phyloP scores from a whole-genome alignment of 345 rosid species.

The Eucalyptus shirleyi region DNA sequence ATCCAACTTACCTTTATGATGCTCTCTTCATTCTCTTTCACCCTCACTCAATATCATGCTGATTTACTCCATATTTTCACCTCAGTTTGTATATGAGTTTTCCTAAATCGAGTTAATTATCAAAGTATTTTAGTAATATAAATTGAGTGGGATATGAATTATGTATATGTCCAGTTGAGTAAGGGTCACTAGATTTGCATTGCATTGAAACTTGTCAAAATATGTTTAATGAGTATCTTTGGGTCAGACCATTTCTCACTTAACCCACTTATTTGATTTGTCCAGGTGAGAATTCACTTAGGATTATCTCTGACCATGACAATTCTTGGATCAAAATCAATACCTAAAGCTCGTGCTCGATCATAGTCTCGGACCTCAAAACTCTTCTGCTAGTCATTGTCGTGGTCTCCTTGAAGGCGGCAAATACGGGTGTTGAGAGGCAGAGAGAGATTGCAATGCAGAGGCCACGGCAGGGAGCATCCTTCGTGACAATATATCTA shows the following conservation, averaged over 20 bases:
- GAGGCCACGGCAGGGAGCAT: background rate
- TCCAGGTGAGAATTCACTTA: background rate
- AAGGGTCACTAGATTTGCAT: background rate
- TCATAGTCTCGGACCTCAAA: background rate
- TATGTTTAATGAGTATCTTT: background rate
- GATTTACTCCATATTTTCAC: background rate
- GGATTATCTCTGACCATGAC: background rate
- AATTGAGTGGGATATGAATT: too few relatives aligned
- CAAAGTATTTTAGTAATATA: too few relatives aligned
- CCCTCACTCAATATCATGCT: background rate
- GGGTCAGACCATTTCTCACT: background rate
- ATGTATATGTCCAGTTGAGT: rapidly evolving
- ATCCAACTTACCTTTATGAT: too few relatives aligned
- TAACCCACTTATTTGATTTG: too few relatives aligned
- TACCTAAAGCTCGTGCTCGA: background rate
- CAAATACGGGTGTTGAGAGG: background rate
- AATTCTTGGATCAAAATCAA: background rate
- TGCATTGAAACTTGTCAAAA: background rate
- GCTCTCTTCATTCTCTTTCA: background rate
- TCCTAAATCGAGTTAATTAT: background rate
- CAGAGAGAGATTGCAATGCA: background rate
- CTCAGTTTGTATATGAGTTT: too few relatives aligned
- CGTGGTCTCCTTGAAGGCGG: background rate
- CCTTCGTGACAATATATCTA: background rate
- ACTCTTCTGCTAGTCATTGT: background rate